A percentile compares a stretch with the other conserved stretches of the same genome.
Conservation (phyloP, 108 stramenopile species). For the Cyclotella choctawhatcheeana region DNA sequence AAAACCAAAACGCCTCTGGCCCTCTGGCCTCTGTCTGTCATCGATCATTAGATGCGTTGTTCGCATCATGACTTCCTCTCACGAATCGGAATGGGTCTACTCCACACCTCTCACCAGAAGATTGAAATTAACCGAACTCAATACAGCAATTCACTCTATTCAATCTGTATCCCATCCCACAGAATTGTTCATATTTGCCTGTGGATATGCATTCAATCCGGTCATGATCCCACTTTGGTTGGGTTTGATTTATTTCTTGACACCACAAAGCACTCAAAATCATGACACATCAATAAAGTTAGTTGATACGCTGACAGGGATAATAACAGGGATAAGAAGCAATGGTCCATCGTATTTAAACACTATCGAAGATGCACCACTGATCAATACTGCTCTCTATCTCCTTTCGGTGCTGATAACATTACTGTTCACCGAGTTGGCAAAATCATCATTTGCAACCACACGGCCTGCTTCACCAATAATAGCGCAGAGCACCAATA, state of each 20-base stretch:
- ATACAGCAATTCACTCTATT: conserved; percentile 30
- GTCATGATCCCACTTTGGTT: conserved; percentile 47
- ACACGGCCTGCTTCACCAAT: conserved; percentile 34
- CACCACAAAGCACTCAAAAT: not conserved
- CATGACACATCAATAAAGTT: not conserved
- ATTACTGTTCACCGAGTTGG: conserved; percentile 48
- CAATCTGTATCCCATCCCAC: conserved; percentile 26
- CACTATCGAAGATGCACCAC: not conserved
- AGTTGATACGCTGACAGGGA: not conserved
- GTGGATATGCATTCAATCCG: conserved; percentile 58
- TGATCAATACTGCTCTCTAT: conserved; percentile 37
- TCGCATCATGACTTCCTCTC: conserved; percentile 10
- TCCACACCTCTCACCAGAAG: conserved; percentile 29
- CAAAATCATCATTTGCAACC: conserved; percentile 54
- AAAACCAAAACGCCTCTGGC: too few species aligned
- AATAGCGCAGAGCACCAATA: not conserved
- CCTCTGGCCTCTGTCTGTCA: too few species aligned
- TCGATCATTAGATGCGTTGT: too few species aligned
- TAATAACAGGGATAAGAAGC: not conserved
- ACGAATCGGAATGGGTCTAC: conserved; percentile 51
- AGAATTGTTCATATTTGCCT: conserved; percentile 41
- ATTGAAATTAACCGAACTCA: conserved; percentile 28
- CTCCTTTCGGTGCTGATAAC: conserved; percentile 43
- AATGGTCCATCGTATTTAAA: conserved; percentile 1
- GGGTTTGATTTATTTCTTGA: conserved; percentile 16